Base-by-base conservation (phyloP, 2,329 filamentous ascomycete species). In the Hirsutella rhossiliensis region DNA sequence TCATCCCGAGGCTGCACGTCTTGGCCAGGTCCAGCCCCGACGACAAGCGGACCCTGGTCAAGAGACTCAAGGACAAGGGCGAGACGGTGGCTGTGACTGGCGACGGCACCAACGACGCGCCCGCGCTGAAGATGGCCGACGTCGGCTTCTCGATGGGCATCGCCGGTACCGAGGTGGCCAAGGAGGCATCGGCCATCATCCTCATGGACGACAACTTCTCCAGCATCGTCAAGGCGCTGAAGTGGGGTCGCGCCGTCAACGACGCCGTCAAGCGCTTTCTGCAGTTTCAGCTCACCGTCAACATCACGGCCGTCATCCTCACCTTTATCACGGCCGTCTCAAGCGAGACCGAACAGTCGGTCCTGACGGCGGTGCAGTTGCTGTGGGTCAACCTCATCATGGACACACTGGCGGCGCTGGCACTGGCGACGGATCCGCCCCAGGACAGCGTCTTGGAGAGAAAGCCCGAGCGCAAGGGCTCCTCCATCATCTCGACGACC, bases 381-480 rank as follows among this genome's bases (percentile, higher is more conserved):
- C 79, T 96, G 28, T 96, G 89, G 89, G 87, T 96, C 56, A 96
- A 95, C 57, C 71, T 96, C 54, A 96, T 96, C 66, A 96, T 95
- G 89, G 89, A 96, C 56, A 95, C 89, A 0, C 87, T 96, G 47
- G 89, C 88, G 20, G 88, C 88, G 15, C 72, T 95, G 36, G 88
- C 88, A 9, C 75, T 95, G 43, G 88, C 88, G 2, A 95, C 88
- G 2, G 88, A 95, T 59, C 86, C 87, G n/a, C 88, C 88, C 1
- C 84, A 84, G 12, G 81, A 84, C 43, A 84, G 79, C 52, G 82
- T 95, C 23, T 68, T 95, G 42, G 71, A 94, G 53, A 79, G 88
- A 45, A 88, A 87, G 62, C 76, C 76, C 1, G 76, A 79, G 56
- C 70, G 64, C 47, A 75, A 73, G 56, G 72, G 70, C 20, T 60